A percentile compares a stretch with the other conserved stretches of the same genome.
phyloP scores from a whole-genome alignment of 2,329 filamentous ascomycete genomes.

The Cladosporium phlei region DNA sequence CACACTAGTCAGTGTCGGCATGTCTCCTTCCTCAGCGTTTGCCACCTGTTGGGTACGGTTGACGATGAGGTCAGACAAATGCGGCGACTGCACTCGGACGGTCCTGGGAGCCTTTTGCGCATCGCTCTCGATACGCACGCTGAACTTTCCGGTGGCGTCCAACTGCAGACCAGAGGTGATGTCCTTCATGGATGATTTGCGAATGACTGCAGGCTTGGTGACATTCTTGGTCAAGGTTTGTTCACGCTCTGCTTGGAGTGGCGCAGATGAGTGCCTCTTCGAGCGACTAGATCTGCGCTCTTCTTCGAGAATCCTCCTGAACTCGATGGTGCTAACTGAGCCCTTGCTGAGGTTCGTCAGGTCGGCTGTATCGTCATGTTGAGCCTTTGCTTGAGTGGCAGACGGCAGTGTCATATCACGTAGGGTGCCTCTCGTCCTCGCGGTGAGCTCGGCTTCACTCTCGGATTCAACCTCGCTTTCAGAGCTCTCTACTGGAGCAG shows the following conservation, averaged over 20 bases:
- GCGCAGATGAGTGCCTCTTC: slow-evolving; percentile 28
- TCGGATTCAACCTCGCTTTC: slow-evolving; percentile 23
- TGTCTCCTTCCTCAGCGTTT: slow-evolving; percentile 34
- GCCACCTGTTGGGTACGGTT: slow-evolving; percentile 27
- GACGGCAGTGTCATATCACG: slow-evolving; percentile 7
- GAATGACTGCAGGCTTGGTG: slow-evolving; percentile 38
- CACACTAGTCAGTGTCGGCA: slow-evolving; percentile 47
- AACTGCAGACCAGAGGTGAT: slow-evolving; percentile 31
- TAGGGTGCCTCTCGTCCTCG: slow-evolving; percentile 16
- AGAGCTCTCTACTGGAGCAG: slow-evolving; percentile 19
- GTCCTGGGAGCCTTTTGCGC: slow-evolving; percentile 30
- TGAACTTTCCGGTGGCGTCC: slow-evolving; percentile 27
- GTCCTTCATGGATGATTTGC: slow-evolving; percentile 54
- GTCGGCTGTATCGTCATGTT: slow-evolving; percentile 30
- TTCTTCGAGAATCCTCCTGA: slow-evolving; percentile 53
- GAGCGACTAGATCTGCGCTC: slow-evolving; percentile 40
- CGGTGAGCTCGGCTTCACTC: slow-evolving; percentile 18
- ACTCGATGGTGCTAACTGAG: slow-evolving; percentile 29
- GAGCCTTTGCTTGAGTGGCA: slow-evolving; percentile 9
- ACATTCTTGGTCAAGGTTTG: slow-evolving; percentile 36
- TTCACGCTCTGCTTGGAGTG: slow-evolving; percentile 26
- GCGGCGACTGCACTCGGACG: slow-evolving; percentile 34
- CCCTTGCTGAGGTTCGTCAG: slow-evolving; percentile 54
- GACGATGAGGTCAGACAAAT: slow-evolving; percentile 29
- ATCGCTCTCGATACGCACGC: slow-evolving; percentile 17